These are phyloP conservation scores for Aspergillus carbonarius DNA, from an alignment of 2,329 filamentous ascomycete genomes.

Conservation along the genomic window DNA sequence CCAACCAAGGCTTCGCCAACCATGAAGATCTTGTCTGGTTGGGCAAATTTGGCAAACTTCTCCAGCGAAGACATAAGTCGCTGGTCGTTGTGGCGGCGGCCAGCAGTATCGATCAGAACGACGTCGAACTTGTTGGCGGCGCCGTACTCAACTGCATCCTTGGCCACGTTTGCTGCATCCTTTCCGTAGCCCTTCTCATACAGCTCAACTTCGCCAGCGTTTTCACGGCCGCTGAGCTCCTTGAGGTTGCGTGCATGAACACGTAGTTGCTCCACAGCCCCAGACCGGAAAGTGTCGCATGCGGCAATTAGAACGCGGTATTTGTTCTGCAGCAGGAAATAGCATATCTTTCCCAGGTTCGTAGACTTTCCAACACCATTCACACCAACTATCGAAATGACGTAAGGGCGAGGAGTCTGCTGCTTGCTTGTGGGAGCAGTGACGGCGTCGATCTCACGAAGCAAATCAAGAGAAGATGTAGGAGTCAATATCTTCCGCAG, in stretches of 20 bases:
- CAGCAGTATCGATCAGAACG: conserved; percentile 94
- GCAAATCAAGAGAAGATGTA: conserved; percentile 87
- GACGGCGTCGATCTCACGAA: conserved; percentile 85
- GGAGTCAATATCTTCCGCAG: conserved; percentile 94
- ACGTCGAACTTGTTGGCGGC: conserved; percentile 78
- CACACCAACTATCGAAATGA: conserved; percentile 96
- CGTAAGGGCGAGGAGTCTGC: conserved; percentile 74
- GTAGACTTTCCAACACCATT: conserved; percentile 99
- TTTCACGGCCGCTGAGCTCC: conserved; percentile 81
- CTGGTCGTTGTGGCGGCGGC: conserved; percentile 90
- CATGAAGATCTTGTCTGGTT: conserved; percentile 98
- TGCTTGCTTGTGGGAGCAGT: conserved; percentile 65
- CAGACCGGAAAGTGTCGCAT: conserved; percentile 94
- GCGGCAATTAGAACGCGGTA: conserved; percentile 93
- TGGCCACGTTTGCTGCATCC: conserved; percentile 91
- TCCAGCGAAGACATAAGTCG: conserved; percentile 94
- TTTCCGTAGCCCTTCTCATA: conserved; percentile 98
- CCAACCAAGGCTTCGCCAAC: conserved; percentile 91
- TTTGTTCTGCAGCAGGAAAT: conserved; percentile 95
- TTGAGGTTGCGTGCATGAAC: conserved; percentile 93
- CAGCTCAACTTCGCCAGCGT: conserved; percentile 75
- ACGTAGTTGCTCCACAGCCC: conserved; percentile 92
- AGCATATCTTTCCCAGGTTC: conserved; percentile 96
- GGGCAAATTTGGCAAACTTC: conserved; percentile 94
- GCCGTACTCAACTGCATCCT: conserved; percentile 85